Evolutionary conservation across 805 yeast genomes (phyloP).

Genomic region (Ogataea pignaliae): DNA sequence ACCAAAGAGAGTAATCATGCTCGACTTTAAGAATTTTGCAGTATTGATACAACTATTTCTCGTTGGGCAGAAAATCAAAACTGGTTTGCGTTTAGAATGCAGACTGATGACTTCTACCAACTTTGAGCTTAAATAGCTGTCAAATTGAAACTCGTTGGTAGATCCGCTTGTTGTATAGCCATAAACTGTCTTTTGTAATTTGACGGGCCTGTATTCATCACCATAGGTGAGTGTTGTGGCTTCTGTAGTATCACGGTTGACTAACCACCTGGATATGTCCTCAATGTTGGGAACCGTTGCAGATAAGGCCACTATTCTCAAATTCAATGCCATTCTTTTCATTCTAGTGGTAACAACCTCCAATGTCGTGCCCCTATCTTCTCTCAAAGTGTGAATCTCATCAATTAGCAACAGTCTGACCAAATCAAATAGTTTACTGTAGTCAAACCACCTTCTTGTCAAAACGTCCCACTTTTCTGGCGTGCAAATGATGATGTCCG

Average conservation of each 20-base stretch:
- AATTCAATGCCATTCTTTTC: slow-evolving; percentile 33
- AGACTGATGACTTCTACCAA: slow-evolving; percentile 34
- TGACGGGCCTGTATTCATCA: slow-evolving; percentile 44
- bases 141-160: slow-evolving; percentile 45
- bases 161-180: slow-evolving; percentile 34
- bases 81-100: slow-evolving; percentile 40
- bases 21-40: slow-evolving; percentile 35
- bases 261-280: slow-evolving; percentile 44
- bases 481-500: slow-evolving; percentile 52
- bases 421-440: slow-evolving; percentile 34
- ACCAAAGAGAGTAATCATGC: slow-evolving; percentile 6
- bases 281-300: slow-evolving; percentile 51
- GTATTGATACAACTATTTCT: slow-evolving; percentile 44
- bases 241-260: slow-evolving; percentile 10
- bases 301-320: slow-evolving; percentile 45
- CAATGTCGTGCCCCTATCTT: slow-evolving; percentile 43
- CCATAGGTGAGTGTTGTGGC: slow-evolving; percentile 41
- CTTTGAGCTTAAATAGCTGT: slow-evolving; percentile 38
- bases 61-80: slow-evolving; percentile 50
- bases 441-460: slow-evolving; percentile 48
- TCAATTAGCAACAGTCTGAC: slow-evolving; percentile 43
- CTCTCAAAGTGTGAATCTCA: slow-evolving; percentile 44
- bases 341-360: slow-evolving; percentile 46
- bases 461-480: slow-evolving; percentile 62
- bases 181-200: slow-evolving; percentile 36